Conservation (phyloP, 2,329 filamentous ascomycete genomes). For the Penicillium expansum region DNA sequence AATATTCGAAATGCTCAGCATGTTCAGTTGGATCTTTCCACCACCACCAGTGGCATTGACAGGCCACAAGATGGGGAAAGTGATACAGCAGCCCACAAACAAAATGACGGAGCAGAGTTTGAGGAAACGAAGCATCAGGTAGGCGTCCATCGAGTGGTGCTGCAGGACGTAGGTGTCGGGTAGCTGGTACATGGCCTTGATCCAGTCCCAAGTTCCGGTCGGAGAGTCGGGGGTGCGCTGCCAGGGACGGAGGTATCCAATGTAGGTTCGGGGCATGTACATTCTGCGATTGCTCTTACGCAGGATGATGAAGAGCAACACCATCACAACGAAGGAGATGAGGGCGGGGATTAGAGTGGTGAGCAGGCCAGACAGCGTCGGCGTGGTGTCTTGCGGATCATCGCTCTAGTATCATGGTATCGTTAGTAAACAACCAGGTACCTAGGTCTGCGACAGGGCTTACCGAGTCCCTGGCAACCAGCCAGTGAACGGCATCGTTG, state of each 20-base stretch:
- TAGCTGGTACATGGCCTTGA: constrained; percentile 63
- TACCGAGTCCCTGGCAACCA: constrained; percentile 15
- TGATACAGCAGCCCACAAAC: constrained; percentile 77
- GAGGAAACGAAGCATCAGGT: constrained; percentile 84
- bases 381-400: constrained; percentile 23
- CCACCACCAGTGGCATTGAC: constrained; percentile 80
- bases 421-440: neutral
- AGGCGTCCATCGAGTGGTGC: constrained; percentile 88
- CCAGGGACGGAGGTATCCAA: constrained; percentile 51
- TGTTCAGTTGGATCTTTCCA: constrained; percentile 64
- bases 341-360: constrained; percentile 50
- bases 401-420: constrained; percentile 8
- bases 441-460: neutral
- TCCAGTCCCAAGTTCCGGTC: constrained; percentile 64
- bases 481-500: constrained; percentile 16
- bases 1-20: constrained; percentile 77
- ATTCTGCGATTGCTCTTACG: constrained; percentile 49
- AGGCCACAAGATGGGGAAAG: constrained; percentile 85
- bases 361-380: constrained; percentile 48
- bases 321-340: constrained; percentile 45
- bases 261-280: constrained; percentile 57
- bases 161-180: constrained; percentile 78
- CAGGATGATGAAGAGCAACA: constrained; percentile 52
- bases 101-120: constrained; percentile 75
- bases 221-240: constrained; percentile 61